These are phyloP conservation scores for Coprinopsis marcescibilis DNA, from an alignment of 768 basidiomycete genomes.

Conservation along the genomic window DNA sequence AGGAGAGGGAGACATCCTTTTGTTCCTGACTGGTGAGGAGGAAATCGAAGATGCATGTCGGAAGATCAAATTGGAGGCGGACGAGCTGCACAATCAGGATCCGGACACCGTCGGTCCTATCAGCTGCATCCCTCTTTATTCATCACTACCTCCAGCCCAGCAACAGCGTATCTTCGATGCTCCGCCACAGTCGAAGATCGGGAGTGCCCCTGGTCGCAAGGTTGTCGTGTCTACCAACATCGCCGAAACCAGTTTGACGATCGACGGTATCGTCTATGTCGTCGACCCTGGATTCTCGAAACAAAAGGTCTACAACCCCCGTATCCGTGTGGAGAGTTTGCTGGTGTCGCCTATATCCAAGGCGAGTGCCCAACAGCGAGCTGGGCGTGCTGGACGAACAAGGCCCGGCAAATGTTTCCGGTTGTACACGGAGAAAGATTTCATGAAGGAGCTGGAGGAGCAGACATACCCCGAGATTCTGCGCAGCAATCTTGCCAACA, in stretches of 20 bases:
- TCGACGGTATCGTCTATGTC: constrained; percentile 99
- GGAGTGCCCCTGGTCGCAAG: constrained; percentile 85
- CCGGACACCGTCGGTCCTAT: constrained; percentile 79
- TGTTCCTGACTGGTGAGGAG: constrained; percentile 97
- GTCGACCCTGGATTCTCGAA: constrained; percentile 97
- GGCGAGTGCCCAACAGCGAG: constrained; percentile 92
- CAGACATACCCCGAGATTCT: constrained; percentile 97
- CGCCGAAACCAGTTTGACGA: constrained; percentile 95
- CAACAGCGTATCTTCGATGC: constrained; percentile 97
- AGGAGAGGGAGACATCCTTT: constrained; percentile 83
- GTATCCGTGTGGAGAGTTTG: constrained; percentile 92
- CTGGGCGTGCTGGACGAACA: constrained; percentile 94
- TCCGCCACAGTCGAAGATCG: constrained; percentile 57
- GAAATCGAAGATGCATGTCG: constrained; percentile 96
- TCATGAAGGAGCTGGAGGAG: constrained; percentile 91
- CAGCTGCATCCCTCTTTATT: constrained; percentile 89
- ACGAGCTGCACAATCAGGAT: constrained; percentile 70
- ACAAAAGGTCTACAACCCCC: constrained; percentile 97
- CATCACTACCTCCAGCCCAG: constrained; percentile 87
- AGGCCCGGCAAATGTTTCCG: constrained; percentile 96
- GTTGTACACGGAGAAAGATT: constrained; percentile 95
- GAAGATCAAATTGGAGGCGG: constrained; percentile 88
- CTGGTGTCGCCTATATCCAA: constrained; percentile 95
- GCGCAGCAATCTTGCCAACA: constrained; percentile 88
- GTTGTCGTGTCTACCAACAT: constrained; percentile 95